phyloP scores from a whole-genome alignment of 257 asterid species.

The Solanum clarkiae region DNA sequence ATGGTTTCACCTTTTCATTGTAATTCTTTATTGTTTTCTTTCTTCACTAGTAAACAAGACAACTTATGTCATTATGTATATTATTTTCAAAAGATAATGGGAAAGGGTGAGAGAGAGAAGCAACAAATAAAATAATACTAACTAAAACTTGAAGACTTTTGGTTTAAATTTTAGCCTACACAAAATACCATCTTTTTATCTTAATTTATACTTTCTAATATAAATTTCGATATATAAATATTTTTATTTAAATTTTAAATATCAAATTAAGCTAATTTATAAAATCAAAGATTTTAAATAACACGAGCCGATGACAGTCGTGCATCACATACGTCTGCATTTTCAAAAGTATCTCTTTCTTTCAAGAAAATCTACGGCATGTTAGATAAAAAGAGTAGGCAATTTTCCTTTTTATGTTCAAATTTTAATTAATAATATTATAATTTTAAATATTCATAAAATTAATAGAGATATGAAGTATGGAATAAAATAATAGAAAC shows the following conservation, averaged over 20 bases:
- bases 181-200: neutral
- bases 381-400: neutral
- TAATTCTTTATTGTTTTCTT: neutral
- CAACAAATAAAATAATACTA: neutral
- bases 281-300: too few relatives aligned
- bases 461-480: neutral
- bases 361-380: too few relatives aligned
- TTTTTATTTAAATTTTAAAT: neutral
- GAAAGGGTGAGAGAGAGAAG: constrained; percentile 1
- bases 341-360: too few relatives aligned
- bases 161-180: neutral
- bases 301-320: too few relatives aligned
- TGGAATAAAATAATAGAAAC: neutral
- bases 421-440: neutral
- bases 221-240: neutral
- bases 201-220: neutral
- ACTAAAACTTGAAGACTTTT: constrained; percentile 8
- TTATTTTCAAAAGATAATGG: constrained; percentile 7
- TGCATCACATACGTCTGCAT: too few relatives aligned
- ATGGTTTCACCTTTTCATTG: neutral
- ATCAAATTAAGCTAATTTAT: too few relatives aligned
- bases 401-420: neutral
- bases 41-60: neutral
- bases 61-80: constrained; percentile 8
- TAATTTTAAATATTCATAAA: neutral